Conservation (phyloP, 306 rosid species). For the Pterocarpus macrocarpus region DNA sequence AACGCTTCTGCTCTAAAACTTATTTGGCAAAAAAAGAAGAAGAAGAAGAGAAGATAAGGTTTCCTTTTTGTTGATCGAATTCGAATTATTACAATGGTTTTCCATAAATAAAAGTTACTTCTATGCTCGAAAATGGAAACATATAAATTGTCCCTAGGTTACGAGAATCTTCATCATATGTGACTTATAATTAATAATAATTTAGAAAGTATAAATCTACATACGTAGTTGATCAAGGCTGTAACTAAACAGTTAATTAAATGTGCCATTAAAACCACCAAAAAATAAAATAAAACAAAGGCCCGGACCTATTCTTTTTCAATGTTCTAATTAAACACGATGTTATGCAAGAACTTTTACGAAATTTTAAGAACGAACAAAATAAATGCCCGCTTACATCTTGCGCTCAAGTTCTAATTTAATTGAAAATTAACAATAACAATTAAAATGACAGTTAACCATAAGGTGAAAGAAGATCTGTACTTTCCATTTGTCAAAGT, state of each 20-base stretch:
- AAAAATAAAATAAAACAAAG: neutral
- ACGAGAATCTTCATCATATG: too few relatives aligned
- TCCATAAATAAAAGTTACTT: too few relatives aligned
- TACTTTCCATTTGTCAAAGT: neutral
- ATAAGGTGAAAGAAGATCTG: neutral
- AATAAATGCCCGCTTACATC: neutral
- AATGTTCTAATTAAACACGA: neutral
- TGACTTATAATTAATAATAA: too few relatives aligned
- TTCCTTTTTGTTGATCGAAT: too few relatives aligned
- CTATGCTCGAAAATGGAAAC: too few relatives aligned
- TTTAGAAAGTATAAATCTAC: too few relatives aligned
- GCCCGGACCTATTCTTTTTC: neutral
- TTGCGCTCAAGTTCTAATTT: neutral
- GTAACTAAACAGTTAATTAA: too few relatives aligned
- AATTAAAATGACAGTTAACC: neutral
- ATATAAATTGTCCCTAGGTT: too few relatives aligned
- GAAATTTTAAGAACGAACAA: neutral
- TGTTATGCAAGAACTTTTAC: neutral
- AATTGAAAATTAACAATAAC: neutral
- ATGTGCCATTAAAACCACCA: too few relatives aligned
- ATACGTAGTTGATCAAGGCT: too few relatives aligned
- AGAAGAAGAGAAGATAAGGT: neutral
- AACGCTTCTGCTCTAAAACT: conserved; percentile 21
- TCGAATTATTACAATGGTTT: too few relatives aligned
- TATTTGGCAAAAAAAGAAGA: neutral